These are phyloP conservation scores for Pythium scleroteichum DNA, from an alignment of 352 stramenopile genomes.

Conservation along the genomic window DNA sequence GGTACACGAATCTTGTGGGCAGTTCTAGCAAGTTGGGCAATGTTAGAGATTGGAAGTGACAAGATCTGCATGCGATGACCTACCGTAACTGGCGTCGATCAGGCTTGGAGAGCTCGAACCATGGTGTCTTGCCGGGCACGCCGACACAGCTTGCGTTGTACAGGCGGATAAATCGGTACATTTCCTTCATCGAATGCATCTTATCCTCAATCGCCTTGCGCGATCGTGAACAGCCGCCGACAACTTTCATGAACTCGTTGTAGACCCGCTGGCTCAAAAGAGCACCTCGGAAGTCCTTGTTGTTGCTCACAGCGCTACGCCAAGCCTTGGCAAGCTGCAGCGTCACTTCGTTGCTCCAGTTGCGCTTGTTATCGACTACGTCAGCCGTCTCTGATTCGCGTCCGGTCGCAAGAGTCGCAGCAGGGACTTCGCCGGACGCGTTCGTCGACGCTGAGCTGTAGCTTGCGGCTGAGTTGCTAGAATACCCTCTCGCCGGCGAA, in stretches of 20 bases:
- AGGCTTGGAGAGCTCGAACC: slow-evolving; percentile 60
- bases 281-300: slow-evolving; percentile 37
- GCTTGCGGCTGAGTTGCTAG: not conserved
- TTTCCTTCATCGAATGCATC: slow-evolving; percentile 79
- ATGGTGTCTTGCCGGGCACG: slow-evolving; percentile 34
- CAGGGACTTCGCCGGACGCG: not conserved
- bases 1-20: slow-evolving; percentile 46
- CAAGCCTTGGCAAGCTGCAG: slow-evolving; percentile 57
- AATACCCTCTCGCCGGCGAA: too few species aligned
- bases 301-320: slow-evolving; percentile 36
- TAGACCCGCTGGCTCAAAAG: slow-evolving; percentile 57
- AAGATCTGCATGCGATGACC: slow-evolving; percentile 1
- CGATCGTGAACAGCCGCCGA: slow-evolving; percentile 50
- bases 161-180: slow-evolving; percentile 62
- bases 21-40: slow-evolving; percentile 9
- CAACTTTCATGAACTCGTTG: slow-evolving; percentile 45
- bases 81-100: slow-evolving; percentile 49
- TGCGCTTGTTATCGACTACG: slow-evolving; percentile 45
- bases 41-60: not conserved
- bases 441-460: not conserved
- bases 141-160: slow-evolving; percentile 40
- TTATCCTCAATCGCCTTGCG: slow-evolving; percentile 71
- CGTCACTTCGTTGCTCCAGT: slow-evolving; percentile 66
- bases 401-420: not conserved
- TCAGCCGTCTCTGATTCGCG: slow-evolving; percentile 5